Conservation (phyloP, 345 rosid genomes). For the Citrus australasica region DNA sequence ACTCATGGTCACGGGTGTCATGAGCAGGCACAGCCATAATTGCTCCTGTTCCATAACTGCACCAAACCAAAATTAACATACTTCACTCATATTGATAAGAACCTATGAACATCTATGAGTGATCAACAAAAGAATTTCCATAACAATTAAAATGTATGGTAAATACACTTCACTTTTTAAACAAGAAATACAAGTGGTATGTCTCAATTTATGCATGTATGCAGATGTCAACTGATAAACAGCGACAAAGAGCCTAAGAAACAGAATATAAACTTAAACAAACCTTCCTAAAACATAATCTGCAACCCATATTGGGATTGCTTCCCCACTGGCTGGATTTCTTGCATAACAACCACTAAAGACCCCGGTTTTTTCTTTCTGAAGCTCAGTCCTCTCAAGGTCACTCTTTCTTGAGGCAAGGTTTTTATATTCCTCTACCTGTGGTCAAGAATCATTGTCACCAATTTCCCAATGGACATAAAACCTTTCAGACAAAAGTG, state of each 20-base stretch:
- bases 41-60: slow-evolving; percentile 98
- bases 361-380: slow-evolving; percentile 88
- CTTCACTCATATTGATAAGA: background rate
- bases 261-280: slow-evolving; percentile 5
- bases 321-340: slow-evolving; percentile 82
- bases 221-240: slow-evolving; percentile 9
- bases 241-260: background rate
- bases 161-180: background rate
- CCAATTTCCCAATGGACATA: background rate
- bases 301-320: slow-evolving; percentile 93
- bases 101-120: background rate
- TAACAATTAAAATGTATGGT: background rate
- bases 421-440: slow-evolving; percentile 88
- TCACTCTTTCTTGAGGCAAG: slow-evolving; percentile 82
- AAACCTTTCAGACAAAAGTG: slow-evolving; percentile 2
- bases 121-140: background rate
- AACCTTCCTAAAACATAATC: slow-evolving; percentile 87
- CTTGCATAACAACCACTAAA: slow-evolving; percentile 78
- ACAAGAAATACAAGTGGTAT: background rate
- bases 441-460: slow-evolving; percentile 11
- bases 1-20: slow-evolving; percentile 79
- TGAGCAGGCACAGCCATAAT: slow-evolving; percentile 98
- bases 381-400: slow-evolving; percentile 95
- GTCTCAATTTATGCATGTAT: background rate
- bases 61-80: slow-evolving; percentile 8